Evolutionary conservation across 2,329 filamentous ascomycete genomes (phyloP), one percentile per base, ranked within the genome.

Genomic region (Colletotrichum sp.): DNA sequence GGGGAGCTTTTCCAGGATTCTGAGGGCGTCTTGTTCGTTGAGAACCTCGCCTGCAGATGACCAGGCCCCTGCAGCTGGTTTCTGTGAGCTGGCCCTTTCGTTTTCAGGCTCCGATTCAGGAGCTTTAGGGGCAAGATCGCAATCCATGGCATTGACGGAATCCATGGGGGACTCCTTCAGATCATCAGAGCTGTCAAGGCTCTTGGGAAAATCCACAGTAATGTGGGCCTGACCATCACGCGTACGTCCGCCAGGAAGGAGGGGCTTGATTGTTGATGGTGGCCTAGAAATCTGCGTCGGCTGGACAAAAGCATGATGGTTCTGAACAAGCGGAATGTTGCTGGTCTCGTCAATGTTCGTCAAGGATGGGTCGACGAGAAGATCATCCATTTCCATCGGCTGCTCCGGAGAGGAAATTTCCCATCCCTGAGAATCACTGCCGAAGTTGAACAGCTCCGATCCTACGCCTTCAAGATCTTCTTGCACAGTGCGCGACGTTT

Each of bases 1-100:
- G 3, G 84, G 84, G 3, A 85, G 57, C 2, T 73, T 77, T 60
- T 81, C 75, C n/a, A 84, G 78, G 32, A 79, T 63, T 28, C 79
- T 75, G 44, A 79, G 60, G 5, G 78, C 52, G n/a, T 12, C 66
- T 39, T 62, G 22, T 59, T 71, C 71, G 12, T 52, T 39, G 15
- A 67, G 34, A 15, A 22, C 18, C n/a, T 74, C 65, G 28, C 24
- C 10, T 24, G 7, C 24, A 63, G n/a, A 36, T 63, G 59, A 55
- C 5, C 15, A 48, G 9, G 28, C 30, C 4, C 10, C 6, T 13
- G n/a, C 39, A 15, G 48, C 13, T 59, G 26, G 13, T 10, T 64
- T 15, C n/a, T 39, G 36, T 26, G 18, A 39, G 39, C 39, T 52
- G 39, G 26, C n/a, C 15, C 39, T 34, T 16, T 16, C 24, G 39